phyloP scores from a whole-genome alignment of 2,329 filamentous ascomycete species.

The Penicillium sp. region DNA sequence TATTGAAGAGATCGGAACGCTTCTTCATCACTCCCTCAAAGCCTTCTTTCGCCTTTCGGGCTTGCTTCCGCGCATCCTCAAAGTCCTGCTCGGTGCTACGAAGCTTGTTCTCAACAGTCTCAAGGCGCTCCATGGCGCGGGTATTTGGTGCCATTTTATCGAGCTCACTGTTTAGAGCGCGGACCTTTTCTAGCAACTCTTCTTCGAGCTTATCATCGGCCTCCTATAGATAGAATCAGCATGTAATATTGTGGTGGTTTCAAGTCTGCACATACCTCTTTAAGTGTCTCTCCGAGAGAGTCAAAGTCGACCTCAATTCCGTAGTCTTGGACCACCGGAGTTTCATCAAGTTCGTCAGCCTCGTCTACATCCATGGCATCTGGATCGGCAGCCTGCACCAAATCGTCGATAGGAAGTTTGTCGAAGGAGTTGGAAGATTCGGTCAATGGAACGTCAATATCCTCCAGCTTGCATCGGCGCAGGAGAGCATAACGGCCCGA shows the following conservation, averaged over 20 bases:
- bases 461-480: constrained; percentile 88
- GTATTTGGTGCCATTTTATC: constrained; percentile 97
- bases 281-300: constrained; percentile 76
- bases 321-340: constrained; percentile 76
- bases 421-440: constrained; percentile 72
- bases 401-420: constrained; percentile 81
- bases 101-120: constrained; percentile 79
- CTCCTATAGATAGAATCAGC: constrained; percentile 50
- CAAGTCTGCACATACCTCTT: constrained; percentile 60
- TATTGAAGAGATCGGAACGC: constrained; percentile 89
- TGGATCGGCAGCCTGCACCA: constrained; percentile 69
- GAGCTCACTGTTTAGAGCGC: constrained; percentile 71
- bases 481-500: constrained; percentile 81
- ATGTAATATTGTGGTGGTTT: not conserved
- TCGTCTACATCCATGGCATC: constrained; percentile 94
- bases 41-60: constrained; percentile 73
- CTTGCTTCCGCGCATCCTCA: constrained; percentile 74
- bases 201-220: constrained; percentile 72
- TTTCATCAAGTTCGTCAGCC: constrained; percentile 50
- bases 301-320: constrained; percentile 90
- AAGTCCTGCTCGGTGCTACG: constrained; percentile 86
- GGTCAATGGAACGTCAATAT: constrained; percentile 79
- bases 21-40: constrained; percentile 81
- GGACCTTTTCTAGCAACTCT: constrained; percentile 74
- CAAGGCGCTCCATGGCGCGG: constrained; percentile 88